Evolutionary conservation across 495 filamentous ascomycete species (phyloP).

Genomic region (Sordaria brevicollis): DNA sequence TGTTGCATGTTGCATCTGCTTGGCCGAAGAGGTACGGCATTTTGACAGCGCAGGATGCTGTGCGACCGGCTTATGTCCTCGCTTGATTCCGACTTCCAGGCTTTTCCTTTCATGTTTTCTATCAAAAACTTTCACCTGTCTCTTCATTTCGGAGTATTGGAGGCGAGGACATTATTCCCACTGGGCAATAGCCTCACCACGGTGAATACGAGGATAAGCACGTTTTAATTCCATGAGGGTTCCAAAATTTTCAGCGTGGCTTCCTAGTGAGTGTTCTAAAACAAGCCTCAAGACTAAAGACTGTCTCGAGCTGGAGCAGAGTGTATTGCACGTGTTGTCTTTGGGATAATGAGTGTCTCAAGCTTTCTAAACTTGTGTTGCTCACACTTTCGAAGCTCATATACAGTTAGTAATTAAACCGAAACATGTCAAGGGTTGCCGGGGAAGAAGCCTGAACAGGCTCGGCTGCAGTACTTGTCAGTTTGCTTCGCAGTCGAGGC

Average conservation of each 20-base stretch:
- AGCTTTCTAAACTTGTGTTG: not conserved
- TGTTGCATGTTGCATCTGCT: constrained; percentile 7
- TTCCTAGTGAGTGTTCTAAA: not conserved
- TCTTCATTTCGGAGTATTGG: not conserved
- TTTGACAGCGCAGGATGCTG: constrained; percentile 18
- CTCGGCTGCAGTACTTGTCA: not conserved
- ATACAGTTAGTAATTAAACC: constrained; percentile 10
- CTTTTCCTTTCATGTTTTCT: not conserved
- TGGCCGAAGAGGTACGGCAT: constrained; percentile 14
- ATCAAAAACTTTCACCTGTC: not conserved
- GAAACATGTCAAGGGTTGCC: constrained; percentile 4
- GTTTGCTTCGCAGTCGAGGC: not conserved
- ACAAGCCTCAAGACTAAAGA: not conserved
- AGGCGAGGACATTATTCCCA: not conserved
- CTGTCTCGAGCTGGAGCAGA: constrained; percentile 14
- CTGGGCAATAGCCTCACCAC: not conserved
- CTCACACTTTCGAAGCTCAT: not conserved
- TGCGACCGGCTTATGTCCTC: constrained; percentile 4
- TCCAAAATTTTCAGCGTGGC: not conserved
- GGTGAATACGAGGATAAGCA: not conserved
- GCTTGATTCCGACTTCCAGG: not conserved
- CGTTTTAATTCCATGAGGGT: not conserved
- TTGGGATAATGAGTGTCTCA: constrained; percentile 13
- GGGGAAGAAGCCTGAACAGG: not conserved
- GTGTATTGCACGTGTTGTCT: constrained; percentile 18